Evolutionary conservation across 2,329 filamentous ascomycete genomes (phyloP).

Genomic region (Scedosporium minutisporum): DNA sequence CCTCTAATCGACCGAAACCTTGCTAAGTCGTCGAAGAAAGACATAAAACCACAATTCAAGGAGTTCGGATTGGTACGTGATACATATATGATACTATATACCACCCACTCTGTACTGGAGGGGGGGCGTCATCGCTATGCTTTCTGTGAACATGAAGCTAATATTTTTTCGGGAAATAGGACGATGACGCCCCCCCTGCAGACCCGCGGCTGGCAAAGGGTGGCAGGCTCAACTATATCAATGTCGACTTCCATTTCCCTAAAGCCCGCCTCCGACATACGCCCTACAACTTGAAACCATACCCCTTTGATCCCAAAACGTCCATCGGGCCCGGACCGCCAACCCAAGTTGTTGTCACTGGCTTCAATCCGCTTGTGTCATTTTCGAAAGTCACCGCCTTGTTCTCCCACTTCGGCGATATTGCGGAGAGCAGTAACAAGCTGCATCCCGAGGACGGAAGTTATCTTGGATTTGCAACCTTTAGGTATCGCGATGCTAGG

Average conservation of each 20-base stretch:
- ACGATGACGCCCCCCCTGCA: conserved; percentile 67
- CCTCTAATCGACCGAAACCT: conserved; percentile 43
- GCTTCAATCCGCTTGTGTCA: conserved; percentile 84
- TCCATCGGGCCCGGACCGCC: conserved; percentile 85
- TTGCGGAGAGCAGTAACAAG: conserved; percentile 84
- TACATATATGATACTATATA: conserved; percentile 23
- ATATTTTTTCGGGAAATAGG: conserved; percentile 45
- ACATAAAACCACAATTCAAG: conserved; percentile 50
- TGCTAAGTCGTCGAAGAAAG: conserved; percentile 42
- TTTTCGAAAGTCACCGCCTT: conserved; percentile 67
- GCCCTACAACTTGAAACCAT: conserved; percentile 73
- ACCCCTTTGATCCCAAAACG: conserved; percentile 69
- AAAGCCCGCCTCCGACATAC: conserved; percentile 63
- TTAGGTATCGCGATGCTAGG: conserved; percentile 69
- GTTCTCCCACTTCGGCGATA: conserved; percentile 76
- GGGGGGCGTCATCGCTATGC: conserved; percentile 51
- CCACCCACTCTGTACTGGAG: conserved; percentile 16
- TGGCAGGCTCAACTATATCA: conserved; percentile 57
- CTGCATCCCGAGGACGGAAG: conserved; percentile 91
- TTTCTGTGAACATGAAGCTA: conserved; percentile 44
- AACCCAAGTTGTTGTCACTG: conserved; percentile 83
- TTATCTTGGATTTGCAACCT: conserved; percentile 85
- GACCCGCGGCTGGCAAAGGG: conserved; percentile 74
- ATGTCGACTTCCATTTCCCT: conserved; percentile 58
- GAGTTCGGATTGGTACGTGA: conserved; percentile 59